phyloP scores from a whole-genome alignment of 1,139 yeast species.

The Martiniozyma asiatica region DNA sequence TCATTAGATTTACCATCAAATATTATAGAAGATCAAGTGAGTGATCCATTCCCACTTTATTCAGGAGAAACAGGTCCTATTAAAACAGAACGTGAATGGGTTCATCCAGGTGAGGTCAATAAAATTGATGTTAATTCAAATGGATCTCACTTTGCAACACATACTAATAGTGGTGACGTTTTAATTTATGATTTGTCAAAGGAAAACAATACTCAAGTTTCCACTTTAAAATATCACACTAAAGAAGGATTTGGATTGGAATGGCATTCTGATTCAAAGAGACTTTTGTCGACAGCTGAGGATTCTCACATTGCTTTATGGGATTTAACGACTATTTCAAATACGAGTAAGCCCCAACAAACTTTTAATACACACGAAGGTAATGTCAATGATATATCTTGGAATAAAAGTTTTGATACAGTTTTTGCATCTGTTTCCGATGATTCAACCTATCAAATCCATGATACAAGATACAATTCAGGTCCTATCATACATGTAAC shows the following conservation, averaged over 20 bases:
- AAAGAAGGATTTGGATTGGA: constrained; percentile 61
- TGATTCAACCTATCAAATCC: constrained; percentile 53
- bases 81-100: constrained; percentile 28
- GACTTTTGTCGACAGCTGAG: constrained; percentile 52
- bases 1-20: constrained; percentile 41
- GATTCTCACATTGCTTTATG: constrained; percentile 61
- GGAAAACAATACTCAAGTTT: constrained; percentile 13
- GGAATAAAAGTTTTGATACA: constrained; percentile 33
- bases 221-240: constrained; percentile 45
- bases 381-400: constrained; percentile 45
- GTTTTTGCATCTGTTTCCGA: constrained; percentile 67
- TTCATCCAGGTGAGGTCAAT: constrained; percentile 44
- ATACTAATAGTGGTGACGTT: constrained; percentile 39
- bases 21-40: constrained; percentile 27
- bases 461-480: constrained; percentile 45
- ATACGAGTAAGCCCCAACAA: constrained; percentile 26
- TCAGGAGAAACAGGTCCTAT: no score
- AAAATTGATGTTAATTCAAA: constrained; percentile 30
- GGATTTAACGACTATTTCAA: constrained; percentile 33
- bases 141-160: constrained; percentile 33
- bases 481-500: constrained; percentile 31
- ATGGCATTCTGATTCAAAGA: constrained; percentile 35
- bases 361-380: constrained; percentile 36
- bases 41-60: constrained; percentile 6
- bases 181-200: constrained; percentile 28